Conservation (phyloP, 1,139 yeast species). For the Schwanniomyces etchellsii region DNA sequence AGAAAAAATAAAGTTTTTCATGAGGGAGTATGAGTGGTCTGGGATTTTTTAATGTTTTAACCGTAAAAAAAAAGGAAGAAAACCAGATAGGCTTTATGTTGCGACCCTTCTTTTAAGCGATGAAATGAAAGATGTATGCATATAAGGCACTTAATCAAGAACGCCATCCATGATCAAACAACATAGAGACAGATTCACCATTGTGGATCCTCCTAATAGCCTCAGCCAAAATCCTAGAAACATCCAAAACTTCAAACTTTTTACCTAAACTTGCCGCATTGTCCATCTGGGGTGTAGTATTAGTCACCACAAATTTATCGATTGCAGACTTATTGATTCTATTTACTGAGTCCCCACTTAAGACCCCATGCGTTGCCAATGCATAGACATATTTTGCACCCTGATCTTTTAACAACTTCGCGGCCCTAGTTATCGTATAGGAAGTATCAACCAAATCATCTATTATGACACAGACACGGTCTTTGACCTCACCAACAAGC, state of each 20-base stretch:
- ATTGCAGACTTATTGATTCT: conserved; percentile 65
- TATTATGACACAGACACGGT: conserved; percentile 74
- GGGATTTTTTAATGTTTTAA: no score
- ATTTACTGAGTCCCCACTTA: conserved; percentile 85
- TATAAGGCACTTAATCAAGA: no score
- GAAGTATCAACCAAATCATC: conserved; percentile 96
- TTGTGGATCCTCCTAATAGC: conserved; percentile 93
- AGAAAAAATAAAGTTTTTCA: no score
- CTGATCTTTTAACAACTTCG: conserved; percentile 83
- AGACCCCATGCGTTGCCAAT: conserved; percentile 86
- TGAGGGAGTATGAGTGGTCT: no score
- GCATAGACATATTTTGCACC: conserved; percentile 89
- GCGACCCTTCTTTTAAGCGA: no score
- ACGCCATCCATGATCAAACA: conserved; percentile 88
- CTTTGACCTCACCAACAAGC: conserved; percentile 90
- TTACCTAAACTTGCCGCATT: conserved; percentile 52
- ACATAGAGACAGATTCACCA: conserved; percentile 92
- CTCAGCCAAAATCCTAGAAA: conserved; percentile 83
- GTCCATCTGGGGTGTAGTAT: conserved; percentile 80
- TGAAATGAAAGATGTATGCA: no score
- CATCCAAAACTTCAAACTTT: conserved; percentile 78
- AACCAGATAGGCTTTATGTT: no score
- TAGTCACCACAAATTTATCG: conserved; percentile 86
- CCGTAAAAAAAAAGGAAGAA: no score
- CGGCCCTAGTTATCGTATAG: conserved; percentile 87